phyloP scores from a whole-genome alignment of 106 monocot genomes.

The Apostasia ramifera region DNA sequence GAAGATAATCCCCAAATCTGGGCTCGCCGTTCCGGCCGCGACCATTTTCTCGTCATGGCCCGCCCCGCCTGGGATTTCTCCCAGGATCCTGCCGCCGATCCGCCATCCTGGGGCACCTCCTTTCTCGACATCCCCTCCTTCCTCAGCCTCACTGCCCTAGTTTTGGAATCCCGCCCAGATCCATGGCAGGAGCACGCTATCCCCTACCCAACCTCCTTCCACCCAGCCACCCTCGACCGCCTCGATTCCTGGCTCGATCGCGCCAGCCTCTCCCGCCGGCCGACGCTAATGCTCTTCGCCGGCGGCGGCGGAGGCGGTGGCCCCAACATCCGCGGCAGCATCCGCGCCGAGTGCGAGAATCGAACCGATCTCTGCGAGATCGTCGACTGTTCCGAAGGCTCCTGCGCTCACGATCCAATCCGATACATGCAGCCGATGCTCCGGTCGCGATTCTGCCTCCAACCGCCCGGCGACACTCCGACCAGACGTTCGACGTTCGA shows the following conservation, averaged over 20 bases:
- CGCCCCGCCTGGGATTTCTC: conserved; percentile 77
- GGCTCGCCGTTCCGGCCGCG: conserved; percentile 37
- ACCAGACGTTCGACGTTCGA: conserved; percentile 80
- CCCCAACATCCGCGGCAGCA: conserved; percentile 70
- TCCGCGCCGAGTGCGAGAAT: conserved; percentile 66
- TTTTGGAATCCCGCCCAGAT: conserved; percentile 56
- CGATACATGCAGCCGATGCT: conserved; percentile 82
- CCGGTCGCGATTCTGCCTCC: conserved; percentile 73
- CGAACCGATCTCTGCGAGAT: conserved; percentile 63
- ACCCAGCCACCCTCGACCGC: conserved; percentile 53
- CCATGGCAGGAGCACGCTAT: conserved; percentile 93
- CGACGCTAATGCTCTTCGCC: conserved; percentile 57
- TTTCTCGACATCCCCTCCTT: conserved; percentile 54
- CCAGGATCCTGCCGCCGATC: conserved; percentile 39
- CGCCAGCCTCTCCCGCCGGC: conserved; percentile 35
- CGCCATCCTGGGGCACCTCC: conserved; percentile 72
- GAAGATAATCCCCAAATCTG: conserved; percentile 30
- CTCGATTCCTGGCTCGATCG: conserved; percentile 65
- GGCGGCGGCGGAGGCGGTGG: conserved; percentile 61
- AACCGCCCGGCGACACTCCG: conserved; percentile 86
- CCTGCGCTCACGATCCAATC: conserved; percentile 66
- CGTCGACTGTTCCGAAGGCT: conserved; percentile 70
- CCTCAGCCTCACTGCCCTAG: conserved; percentile 64
- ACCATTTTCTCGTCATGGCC: conserved; percentile 69
- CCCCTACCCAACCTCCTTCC: conserved; percentile 80